A percentile compares a stretch with the other conserved stretches of the same genome.
These are phyloP conservation scores for Dothistroma septosporum DNA, from an alignment of 2,329 filamentous ascomycete species.

Conservation along the genomic window DNA sequence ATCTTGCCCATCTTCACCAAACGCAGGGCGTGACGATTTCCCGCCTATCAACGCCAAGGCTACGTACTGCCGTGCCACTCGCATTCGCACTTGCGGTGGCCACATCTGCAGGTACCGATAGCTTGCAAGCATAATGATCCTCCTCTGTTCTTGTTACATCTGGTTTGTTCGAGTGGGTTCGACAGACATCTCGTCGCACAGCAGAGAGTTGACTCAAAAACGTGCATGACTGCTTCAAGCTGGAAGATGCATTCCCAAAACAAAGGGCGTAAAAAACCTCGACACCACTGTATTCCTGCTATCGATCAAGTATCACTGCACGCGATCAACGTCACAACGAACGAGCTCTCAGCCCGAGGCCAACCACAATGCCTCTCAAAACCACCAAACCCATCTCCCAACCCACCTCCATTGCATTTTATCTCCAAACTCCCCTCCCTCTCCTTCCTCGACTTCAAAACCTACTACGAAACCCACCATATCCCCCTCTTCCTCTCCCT, in stretches of 20 bases:
- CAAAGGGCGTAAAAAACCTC: background rate
- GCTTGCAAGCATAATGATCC: background rate
- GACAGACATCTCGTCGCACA: background rate
- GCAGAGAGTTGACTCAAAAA: background rate
- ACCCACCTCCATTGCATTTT: background rate
- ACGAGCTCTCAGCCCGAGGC: background rate
- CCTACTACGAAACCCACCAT: background rate
- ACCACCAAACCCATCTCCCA: background rate
- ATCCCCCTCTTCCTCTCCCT: constrained; percentile 2
- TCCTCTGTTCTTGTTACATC: background rate
- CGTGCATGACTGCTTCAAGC: background rate
- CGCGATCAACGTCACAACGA: background rate
- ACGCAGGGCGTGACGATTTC: background rate
- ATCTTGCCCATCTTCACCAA: background rate
- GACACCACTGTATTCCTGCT: background rate
- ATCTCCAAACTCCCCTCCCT: background rate
- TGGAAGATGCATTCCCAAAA: background rate
- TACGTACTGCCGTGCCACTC: background rate
- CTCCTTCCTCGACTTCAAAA: constrained; percentile 1
- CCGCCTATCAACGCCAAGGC: background rate
- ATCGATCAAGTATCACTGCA: background rate
- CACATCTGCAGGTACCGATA: background rate
- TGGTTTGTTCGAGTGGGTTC: background rate
- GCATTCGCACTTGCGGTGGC: background rate
- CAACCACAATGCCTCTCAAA: background rate